These are phyloP conservation scores for Aegilops speltoides DNA, from an alignment of 176 grass and related monocot genomes.

Conservation along the genomic window DNA sequence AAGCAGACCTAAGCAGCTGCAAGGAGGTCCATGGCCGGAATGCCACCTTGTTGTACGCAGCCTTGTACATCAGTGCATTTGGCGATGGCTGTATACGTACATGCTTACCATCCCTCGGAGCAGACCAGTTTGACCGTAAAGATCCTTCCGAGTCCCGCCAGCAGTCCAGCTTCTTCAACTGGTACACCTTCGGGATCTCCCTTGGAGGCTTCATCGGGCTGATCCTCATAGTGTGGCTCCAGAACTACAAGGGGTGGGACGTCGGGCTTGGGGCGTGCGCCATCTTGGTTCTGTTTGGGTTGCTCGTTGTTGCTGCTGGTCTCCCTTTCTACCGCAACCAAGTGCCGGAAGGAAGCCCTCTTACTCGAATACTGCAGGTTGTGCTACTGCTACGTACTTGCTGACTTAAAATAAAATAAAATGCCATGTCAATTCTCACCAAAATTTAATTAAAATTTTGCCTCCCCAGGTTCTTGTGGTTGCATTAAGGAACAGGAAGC, in stretches of 20 bases:
- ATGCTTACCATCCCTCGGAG: conserved; percentile 55
- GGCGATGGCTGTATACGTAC: conserved; percentile 54
- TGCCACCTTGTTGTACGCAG: conserved; percentile 31
- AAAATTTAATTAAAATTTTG: neutral
- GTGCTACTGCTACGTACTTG: neutral
- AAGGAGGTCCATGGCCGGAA: conserved; percentile 46
- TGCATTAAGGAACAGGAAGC: conserved; percentile 53
- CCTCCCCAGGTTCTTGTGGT: conserved; percentile 53
- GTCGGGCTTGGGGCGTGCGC: conserved; percentile 43
- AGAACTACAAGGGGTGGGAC: conserved; percentile 55
- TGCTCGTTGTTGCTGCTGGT: conserved; percentile 39
- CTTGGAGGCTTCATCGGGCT: conserved; percentile 51
- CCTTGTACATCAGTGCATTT: conserved; percentile 39
- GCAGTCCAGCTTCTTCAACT: conserved; percentile 62
- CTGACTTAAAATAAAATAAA: neutral
- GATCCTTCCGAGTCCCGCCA: conserved; percentile 35
- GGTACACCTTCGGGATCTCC: conserved; percentile 49
- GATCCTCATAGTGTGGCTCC: conserved; percentile 53
- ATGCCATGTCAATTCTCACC: too few species aligned
- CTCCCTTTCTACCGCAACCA: conserved; percentile 62
- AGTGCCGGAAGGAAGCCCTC: conserved; percentile 50
- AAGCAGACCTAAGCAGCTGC: conserved; percentile 29
- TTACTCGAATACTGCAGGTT: conserved; percentile 65
- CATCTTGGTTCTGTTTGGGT: conserved; percentile 34
- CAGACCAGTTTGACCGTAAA: conserved; percentile 57